Evolutionary conservation across 2,329 filamentous ascomycete genomes (phyloP).

Genomic region (Stagonosporopsis vannaccii): DNA sequence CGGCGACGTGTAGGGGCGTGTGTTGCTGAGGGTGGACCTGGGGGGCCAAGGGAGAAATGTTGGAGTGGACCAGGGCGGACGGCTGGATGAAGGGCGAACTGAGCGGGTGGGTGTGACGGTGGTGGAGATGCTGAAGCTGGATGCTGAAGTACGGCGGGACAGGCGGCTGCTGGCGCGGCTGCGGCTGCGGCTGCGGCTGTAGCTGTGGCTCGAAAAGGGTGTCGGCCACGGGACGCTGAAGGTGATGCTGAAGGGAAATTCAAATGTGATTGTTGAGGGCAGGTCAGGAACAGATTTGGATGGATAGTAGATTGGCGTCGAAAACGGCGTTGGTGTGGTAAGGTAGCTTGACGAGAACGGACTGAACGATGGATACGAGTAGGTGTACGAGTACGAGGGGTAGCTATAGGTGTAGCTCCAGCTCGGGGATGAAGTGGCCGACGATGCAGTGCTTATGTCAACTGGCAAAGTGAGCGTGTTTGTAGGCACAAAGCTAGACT

Average conservation of each 20-base stretch:
- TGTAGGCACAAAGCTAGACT: conserved; percentile 1
- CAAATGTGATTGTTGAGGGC: conserved; percentile 9
- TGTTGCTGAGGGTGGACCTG: not conserved
- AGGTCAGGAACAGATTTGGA: not conserved
- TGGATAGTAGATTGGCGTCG: conserved; percentile 3
- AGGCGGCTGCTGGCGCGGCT: not conserved
- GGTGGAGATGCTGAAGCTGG: not conserved
- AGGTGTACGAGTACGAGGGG: not conserved
- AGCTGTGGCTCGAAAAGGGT: too few relatives aligned
- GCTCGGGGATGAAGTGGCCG: not conserved
- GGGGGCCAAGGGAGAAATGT: conserved; percentile 4
- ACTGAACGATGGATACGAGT: not conserved
- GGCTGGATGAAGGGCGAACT: not conserved
- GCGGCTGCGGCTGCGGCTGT: too few relatives aligned
- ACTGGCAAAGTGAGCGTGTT: conserved; percentile 8
- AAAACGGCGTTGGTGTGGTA: not conserved
- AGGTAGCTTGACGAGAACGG: not conserved
- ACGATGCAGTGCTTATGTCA: not conserved
- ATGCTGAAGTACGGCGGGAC: not conserved
- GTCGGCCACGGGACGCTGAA: conserved; percentile 2
- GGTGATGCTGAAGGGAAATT: conserved; percentile 5
- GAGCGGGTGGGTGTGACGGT: not conserved
- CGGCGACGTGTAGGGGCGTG: not conserved
- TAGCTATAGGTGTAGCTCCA: not conserved
- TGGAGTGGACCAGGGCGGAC: not conserved